Evolutionary conservation across 192 early-diverging fungal species (phyloP).

Genomic region (Coemansia erecta): DNA sequence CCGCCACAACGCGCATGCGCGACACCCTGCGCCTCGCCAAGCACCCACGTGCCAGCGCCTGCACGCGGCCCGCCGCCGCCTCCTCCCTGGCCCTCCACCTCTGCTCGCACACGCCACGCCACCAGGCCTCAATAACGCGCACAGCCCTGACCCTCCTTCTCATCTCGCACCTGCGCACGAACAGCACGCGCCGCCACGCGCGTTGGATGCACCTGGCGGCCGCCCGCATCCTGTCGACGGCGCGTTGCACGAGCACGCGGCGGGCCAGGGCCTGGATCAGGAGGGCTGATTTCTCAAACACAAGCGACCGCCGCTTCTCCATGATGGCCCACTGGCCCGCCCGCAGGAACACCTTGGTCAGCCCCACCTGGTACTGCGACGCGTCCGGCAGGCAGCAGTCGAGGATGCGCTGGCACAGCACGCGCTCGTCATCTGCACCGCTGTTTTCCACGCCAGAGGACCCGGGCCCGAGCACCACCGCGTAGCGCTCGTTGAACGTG

Average conservation of each 20-base stretch:
- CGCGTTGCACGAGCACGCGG: conserved; percentile 60
- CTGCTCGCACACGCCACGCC: conserved; percentile 1
- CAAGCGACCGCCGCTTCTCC: conserved; percentile 86
- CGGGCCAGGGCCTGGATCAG: conserved; percentile 77
- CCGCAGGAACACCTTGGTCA: conserved; percentile 97
- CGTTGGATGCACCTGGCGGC: conserved; percentile 33
- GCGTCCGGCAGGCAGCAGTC: conserved; percentile 60
- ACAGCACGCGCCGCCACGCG: conserved; percentile 21
- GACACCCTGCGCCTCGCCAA: conserved; percentile 10
- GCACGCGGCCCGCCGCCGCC: background rate
- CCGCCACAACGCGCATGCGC: conserved; percentile 9
- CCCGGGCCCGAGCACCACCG: conserved; percentile 6
- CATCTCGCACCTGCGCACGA: conserved; percentile 7
- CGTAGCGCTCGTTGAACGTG: conserved; percentile 85
- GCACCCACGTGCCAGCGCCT: conserved; percentile 19
- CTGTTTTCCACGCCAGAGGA: conserved; percentile 7
- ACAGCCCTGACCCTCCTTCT: conserved; percentile 19
- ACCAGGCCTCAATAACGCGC: conserved; percentile 28
- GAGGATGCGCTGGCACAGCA: conserved; percentile 62
- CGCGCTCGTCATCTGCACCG: conserved; percentile 56
- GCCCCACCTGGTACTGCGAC: conserved; percentile 92
- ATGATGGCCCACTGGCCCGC: conserved; percentile 70
- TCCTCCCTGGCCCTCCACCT: background rate
- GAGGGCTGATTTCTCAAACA: conserved; percentile 72
- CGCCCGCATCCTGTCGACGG: conserved; percentile 48